These are phyloP conservation scores for Brasilioporus rufonigricans DNA, from an alignment of 768 basidiomycete genomes.

Conservation along the genomic window DNA sequence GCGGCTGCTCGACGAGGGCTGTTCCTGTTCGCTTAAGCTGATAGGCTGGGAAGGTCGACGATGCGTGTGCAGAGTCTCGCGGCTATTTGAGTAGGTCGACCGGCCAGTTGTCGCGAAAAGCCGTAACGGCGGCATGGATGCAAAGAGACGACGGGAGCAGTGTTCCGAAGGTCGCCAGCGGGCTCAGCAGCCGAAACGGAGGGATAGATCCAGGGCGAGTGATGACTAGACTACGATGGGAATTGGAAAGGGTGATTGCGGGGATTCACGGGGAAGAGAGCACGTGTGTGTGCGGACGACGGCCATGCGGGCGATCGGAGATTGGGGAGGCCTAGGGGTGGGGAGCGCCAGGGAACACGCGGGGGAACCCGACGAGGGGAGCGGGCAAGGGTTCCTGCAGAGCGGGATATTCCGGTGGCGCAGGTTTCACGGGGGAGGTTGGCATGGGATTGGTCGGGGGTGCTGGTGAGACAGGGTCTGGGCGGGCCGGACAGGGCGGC, in stretches of 20 bases:
- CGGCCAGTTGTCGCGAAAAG: no score
- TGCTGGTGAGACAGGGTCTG: conserved; percentile 9
- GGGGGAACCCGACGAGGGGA: conserved; percentile 16
- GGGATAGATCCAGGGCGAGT: no score
- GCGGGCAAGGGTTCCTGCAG: not conserved
- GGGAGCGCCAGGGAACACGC: conserved; percentile 8
- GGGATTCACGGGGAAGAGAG: conserved; percentile 1
- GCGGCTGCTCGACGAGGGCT: not conserved
- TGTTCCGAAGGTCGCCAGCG: not conserved
- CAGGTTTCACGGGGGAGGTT: conserved; percentile 10
- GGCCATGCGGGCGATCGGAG: not conserved
- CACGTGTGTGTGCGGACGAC: no score
- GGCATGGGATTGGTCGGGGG: conserved; percentile 1
- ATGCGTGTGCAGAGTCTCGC: not conserved
- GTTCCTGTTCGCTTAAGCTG: conserved; percentile 5
- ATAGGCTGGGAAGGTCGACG: not conserved
- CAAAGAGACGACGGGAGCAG: not conserved
- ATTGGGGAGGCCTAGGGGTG: conserved; percentile 10
- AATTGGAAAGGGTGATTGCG: not conserved
- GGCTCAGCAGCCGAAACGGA: not conserved
- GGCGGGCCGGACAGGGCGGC: conserved; percentile 21
- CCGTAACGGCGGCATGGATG: no score
- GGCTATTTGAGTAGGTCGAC: no score
- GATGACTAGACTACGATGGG: no score
- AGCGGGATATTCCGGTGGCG: conserved; percentile 30